Conservation (phyloP, 805 yeast species). For the Metschnikowia shivogae region DNA sequence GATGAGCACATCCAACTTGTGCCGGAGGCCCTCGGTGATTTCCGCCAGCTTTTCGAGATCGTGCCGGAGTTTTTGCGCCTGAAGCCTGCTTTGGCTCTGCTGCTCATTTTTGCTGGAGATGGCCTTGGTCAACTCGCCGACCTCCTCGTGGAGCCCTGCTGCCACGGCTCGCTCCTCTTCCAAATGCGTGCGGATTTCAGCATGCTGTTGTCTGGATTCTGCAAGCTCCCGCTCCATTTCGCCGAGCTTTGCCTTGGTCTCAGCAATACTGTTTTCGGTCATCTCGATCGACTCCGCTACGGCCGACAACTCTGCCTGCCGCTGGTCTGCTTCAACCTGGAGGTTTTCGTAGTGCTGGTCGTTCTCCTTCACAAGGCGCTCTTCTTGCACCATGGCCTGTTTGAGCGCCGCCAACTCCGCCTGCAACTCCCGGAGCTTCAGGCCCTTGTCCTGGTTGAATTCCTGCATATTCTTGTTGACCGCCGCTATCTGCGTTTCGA, state of each 20-base stretch:
- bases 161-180: conserved; percentile 57
- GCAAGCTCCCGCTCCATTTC: conserved; percentile 22
- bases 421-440: conserved; percentile 66
- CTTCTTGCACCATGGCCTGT: conserved; percentile 35
- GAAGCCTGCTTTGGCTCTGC: conserved; percentile 46
- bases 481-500: conserved; percentile 41
- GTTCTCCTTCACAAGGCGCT: conserved; percentile 39
- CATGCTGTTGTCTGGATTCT: conserved; percentile 20
- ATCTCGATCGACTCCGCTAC: conserved; percentile 41
- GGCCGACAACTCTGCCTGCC: conserved; percentile 49
- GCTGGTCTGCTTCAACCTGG: conserved; percentile 69
- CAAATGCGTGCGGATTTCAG: conserved; percentile 26
- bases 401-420: conserved; percentile 42
- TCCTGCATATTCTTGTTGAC: conserved; percentile 80
- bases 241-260: conserved; percentile 14
- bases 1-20: conserved; percentile 43
- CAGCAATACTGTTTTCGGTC: conserved; percentile 29
- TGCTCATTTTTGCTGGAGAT: conserved; percentile 43
- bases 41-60: conserved; percentile 48
- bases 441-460: conserved; percentile 72
- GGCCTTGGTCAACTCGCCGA: conserved; percentile 51
- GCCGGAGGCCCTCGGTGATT: conserved; percentile 32
- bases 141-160: conserved; percentile 71
- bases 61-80: conserved; percentile 51
- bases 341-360: conserved; percentile 57